These are phyloP conservation scores for Verticillium nonalfalfae DNA, from an alignment of 2,329 filamentous ascomycete species.

Conservation along the genomic window DNA sequence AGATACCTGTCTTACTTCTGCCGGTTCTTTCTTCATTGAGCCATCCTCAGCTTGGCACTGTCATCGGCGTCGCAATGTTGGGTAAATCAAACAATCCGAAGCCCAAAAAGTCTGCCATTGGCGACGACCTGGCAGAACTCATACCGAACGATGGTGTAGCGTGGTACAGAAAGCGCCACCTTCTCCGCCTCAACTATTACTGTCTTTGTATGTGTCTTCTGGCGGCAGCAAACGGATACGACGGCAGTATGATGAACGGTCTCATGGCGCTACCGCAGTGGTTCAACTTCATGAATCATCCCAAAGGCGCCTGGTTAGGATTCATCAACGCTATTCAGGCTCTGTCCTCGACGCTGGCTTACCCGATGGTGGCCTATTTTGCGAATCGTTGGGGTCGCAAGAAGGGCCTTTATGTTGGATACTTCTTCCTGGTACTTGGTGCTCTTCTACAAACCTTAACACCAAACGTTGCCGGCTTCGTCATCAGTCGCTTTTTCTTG, in stretches of 20 bases:
- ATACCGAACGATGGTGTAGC: conserved; percentile 1
- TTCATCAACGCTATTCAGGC: conserved; percentile 4
- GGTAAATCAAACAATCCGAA: not conserved
- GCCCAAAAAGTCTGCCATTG: conserved; percentile 2
- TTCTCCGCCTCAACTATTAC: conserved; percentile 5
- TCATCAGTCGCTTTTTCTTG: conserved; percentile 27
- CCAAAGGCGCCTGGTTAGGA: not conserved
- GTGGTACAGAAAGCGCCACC: conserved; percentile 4
- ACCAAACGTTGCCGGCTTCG: conserved; percentile 18
- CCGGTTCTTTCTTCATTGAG: not conserved
- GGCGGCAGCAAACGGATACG: conserved; percentile 24
- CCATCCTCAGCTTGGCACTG: not conserved
- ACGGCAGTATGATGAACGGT: conserved; percentile 48
- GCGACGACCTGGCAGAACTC: conserved; percentile 2
- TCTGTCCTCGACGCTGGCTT: conserved; percentile 18
- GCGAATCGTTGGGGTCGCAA: conserved; percentile 28
- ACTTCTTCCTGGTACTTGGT: conserved; percentile 22
- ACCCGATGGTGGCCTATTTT: conserved; percentile 19
- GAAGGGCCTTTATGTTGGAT: conserved; percentile 20
- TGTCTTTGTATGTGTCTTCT: conserved; percentile 1
- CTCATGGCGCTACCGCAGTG: conserved; percentile 45
- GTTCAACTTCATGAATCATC: conserved; percentile 4
- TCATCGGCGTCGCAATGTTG: not conserved
- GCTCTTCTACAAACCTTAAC: conserved; percentile 20
- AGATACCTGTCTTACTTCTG: not conserved